Evolutionary conservation across 306 rosid genomes (phyloP).

Genomic region (Begonia fuchsioides): DNA sequence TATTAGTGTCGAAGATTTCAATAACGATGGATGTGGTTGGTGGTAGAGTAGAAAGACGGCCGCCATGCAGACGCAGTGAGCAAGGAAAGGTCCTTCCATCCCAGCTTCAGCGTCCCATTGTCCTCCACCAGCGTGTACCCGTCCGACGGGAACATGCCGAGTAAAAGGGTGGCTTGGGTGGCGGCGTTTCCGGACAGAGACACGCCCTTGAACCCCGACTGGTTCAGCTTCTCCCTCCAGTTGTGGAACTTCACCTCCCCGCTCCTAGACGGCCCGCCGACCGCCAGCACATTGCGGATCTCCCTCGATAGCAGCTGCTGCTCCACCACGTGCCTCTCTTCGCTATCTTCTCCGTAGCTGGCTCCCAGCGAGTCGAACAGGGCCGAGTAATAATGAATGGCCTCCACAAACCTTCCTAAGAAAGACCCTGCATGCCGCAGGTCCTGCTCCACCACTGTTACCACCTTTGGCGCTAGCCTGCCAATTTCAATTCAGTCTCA

Average conservation of each 20-base stretch:
- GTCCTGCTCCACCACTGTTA: constrained; percentile 95
- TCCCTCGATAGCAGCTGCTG: constrained; percentile 83
- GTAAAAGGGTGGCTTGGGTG: constrained; percentile 70
- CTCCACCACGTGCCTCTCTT: constrained; percentile 88
- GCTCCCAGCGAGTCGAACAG: constrained; percentile 82
- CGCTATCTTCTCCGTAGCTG: constrained; percentile 87
- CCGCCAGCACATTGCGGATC: constrained; percentile 76
- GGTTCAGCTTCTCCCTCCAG: constrained; percentile 88
- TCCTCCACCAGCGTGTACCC: constrained; percentile 93
- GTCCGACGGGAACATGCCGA: constrained; percentile 89
- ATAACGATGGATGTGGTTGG: too few species aligned
- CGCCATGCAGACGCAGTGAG: constrained; percentile 99
- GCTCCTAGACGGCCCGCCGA: constrained; percentile 76
- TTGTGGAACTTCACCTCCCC: constrained; percentile 78
- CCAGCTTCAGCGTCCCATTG: constrained; percentile 82
- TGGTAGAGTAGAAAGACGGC: constrained; percentile 27
- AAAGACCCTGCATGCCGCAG: constrained; percentile 81
- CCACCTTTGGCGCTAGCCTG: constrained; percentile 91
- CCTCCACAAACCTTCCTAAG: constrained; percentile 92
- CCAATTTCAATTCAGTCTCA: background rate
- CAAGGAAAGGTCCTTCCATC: constrained; percentile 95
- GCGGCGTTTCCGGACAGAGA: constrained; percentile 93
- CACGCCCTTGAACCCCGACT: constrained; percentile 67
- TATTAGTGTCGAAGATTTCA: too few species aligned
- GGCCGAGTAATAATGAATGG: constrained; percentile 95